Evolutionary conservation across 306 rosid species (phyloP).

Genomic region (Fragaria nilgerrensis): DNA sequence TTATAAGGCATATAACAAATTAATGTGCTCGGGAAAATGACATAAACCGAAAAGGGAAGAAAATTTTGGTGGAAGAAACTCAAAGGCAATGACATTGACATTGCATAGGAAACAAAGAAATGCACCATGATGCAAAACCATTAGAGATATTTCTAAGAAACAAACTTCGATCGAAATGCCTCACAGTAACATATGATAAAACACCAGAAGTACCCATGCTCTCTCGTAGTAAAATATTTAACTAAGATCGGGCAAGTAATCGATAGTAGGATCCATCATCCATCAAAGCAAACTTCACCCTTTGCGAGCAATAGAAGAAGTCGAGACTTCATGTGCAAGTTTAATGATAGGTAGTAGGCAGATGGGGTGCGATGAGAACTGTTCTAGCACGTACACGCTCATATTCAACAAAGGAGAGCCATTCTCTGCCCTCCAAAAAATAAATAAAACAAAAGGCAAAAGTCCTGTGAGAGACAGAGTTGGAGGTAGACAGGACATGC

Average conservation of each 20-base stretch:
- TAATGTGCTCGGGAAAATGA: no score
- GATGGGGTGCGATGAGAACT: background rate
- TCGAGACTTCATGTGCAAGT: background rate
- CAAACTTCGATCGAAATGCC: no score
- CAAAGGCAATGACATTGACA: background rate
- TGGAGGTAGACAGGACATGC: slow-evolving; percentile 1
- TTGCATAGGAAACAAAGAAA: background rate
- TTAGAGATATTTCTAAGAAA: no score
- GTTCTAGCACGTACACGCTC: background rate
- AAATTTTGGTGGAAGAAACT: background rate
- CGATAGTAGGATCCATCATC: no score
- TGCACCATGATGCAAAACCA: background rate
- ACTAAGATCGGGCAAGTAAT: no score
- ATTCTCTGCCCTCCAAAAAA: background rate
- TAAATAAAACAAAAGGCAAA: background rate
- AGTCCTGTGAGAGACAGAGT: background rate
- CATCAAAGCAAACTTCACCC: no score
- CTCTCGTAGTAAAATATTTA: no score
- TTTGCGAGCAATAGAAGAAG: background rate
- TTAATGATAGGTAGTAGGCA: background rate
- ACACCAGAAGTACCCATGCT: no score
- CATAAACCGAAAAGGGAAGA: no score
- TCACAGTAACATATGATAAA: no score
- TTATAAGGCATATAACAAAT: no score
- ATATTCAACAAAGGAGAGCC: background rate